phyloP scores from a whole-genome alignment of 2,329 filamentous ascomycete species.

The Trichoderma asperellum region DNA sequence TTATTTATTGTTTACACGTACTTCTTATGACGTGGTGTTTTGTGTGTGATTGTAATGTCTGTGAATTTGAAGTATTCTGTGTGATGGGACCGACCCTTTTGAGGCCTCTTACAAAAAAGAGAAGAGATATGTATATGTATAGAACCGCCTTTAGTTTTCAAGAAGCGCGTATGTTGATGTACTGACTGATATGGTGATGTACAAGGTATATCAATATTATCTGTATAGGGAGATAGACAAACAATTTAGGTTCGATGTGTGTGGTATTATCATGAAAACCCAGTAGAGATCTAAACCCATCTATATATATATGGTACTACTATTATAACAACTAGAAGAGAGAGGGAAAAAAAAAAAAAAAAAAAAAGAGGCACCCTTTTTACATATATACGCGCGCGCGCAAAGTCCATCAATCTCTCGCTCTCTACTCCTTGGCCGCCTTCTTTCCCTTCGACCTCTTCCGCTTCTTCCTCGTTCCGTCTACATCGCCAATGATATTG shows the following conservation, averaged over 20 bases:
- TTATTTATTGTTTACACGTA: not conserved
- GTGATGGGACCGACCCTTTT: not conserved
- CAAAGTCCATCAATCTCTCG: not conserved
- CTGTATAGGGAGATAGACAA: not conserved
- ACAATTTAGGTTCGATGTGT: not conserved
- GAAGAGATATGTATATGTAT: too few relatives aligned
- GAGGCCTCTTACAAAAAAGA: too few relatives aligned
- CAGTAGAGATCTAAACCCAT: not conserved
- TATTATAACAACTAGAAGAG: not conserved
- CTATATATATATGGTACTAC: not conserved
- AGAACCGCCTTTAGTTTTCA: not conserved
- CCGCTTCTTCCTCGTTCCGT: constrained; percentile 49
- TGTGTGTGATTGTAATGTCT: not conserved
- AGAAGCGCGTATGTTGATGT: not conserved
- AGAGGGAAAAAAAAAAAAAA: not conserved
- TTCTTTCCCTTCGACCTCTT: constrained; percentile 56
- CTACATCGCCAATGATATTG: constrained; percentile 39
- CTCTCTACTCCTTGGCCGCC: not conserved
- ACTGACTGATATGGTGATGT: not conserved
- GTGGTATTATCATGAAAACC: not conserved
- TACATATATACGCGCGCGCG: not conserved
- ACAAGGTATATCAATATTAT: not conserved
- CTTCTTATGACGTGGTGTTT: not conserved
- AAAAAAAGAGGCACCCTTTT: not conserved
- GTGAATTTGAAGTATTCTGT: not conserved